Conservation (phyloP, 495 filamentous ascomycete genomes). For the Xylona heveae region DNA sequence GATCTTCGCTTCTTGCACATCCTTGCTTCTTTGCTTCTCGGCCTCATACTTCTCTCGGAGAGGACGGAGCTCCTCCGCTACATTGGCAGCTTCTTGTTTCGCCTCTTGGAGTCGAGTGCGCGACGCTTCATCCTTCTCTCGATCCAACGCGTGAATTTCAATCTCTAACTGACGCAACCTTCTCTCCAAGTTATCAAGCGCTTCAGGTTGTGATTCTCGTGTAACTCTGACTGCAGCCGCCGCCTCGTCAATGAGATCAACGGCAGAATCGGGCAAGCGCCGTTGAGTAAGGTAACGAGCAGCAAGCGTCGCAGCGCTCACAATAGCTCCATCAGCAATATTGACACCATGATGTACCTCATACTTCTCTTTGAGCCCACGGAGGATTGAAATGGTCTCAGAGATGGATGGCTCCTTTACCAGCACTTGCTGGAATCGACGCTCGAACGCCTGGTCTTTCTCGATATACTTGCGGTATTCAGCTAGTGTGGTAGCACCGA, state of each 20-base stretch:
- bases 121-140: constrained; percentile 88
- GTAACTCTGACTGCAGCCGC: constrained; percentile 86
- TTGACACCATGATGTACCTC: constrained; percentile 96
- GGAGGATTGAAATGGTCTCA: constrained; percentile 90
- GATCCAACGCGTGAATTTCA: constrained; percentile 81
- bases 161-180: constrained; percentile 78
- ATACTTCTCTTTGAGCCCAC: constrained; percentile 91
- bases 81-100: constrained; percentile 76
- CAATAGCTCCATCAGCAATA: constrained; percentile 82
- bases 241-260: constrained; percentile 90
- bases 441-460: constrained; percentile 93
- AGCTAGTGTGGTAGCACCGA: constrained; percentile 81
- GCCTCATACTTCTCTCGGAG: constrained; percentile 88
- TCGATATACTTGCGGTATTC: constrained; percentile 99
- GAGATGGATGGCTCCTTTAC: constrained; percentile 77
- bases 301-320: constrained; percentile 72
- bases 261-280: constrained; percentile 84
- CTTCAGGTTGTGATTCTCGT: constrained; percentile 86
- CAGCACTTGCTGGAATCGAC: constrained; percentile 92
- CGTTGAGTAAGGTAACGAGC: constrained; percentile 78
- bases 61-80: constrained; percentile 75
- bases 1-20: constrained; percentile 89
- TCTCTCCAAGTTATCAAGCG: constrained; percentile 79
- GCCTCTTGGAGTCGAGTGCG: constrained; percentile 58
- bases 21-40: constrained; percentile 68